Percentiles rank a stretch among this genome's conserved stretches.
Conservation (phyloP, 306 rosid genomes). For the Vigna hirtella region DNA sequence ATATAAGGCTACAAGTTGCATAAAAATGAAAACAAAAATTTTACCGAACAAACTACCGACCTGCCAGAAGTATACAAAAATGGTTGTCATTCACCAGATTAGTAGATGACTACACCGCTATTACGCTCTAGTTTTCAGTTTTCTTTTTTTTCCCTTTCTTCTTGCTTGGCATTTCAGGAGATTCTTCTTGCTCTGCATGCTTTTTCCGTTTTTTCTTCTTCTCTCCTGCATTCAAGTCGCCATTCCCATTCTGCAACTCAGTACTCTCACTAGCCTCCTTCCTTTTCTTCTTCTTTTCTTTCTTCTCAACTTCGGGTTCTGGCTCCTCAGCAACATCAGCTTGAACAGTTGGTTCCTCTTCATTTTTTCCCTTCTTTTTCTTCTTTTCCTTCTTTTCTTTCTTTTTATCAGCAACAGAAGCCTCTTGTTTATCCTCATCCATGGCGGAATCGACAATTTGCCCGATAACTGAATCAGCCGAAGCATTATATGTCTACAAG, state of each 20-base stretch:
- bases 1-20: conserved; percentile 38
- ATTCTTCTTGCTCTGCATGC: conserved; percentile 39
- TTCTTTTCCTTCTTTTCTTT: conserved; percentile 57
- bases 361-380: conserved; percentile 51
- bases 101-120: conserved; percentile 25
- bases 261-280: conserved; percentile 38
- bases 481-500: conserved; percentile 79
- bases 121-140: conserved; percentile 15
- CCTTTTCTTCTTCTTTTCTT: conserved; percentile 55
- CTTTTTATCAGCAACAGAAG: conserved; percentile 50
- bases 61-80: conserved; percentile 45
- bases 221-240: conserved; percentile 39
- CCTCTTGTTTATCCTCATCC: conserved; percentile 54
- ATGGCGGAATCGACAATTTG: conserved; percentile 40
- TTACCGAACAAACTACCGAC: conserved; percentile 39
- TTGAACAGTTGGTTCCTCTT: conserved; percentile 34
- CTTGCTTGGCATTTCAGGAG: conserved; percentile 45
- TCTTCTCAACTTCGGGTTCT: conserved; percentile 46
- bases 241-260: conserved; percentile 52
- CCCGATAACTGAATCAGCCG: conserved; percentile 77
- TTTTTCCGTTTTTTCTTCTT: conserved; percentile 59
- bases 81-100: conserved; percentile 41
- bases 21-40: conserved; percentile 20
- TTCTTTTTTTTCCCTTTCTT: conserved; percentile 57
- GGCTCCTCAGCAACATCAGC: conserved; percentile 41